These are phyloP conservation scores for Sechiopsis laciniata DNA, from an alignment of 306 rosid species.

Conservation along the genomic window DNA sequence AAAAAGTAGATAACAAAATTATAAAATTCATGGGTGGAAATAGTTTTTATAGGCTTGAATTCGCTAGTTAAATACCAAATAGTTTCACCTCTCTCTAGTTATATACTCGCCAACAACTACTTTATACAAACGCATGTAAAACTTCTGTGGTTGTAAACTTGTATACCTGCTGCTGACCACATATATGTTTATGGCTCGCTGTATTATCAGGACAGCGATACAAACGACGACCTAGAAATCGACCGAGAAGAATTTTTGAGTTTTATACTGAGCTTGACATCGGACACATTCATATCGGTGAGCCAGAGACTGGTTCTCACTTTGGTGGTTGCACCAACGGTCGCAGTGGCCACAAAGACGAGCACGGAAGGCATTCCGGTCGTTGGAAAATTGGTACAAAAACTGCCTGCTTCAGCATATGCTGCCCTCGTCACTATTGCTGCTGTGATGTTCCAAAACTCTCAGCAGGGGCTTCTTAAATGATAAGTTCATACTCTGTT, in stretches of 20 bases:
- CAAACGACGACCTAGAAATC: slow-evolving; percentile 48
- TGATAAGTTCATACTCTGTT: not conserved
- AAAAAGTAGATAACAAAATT: too few relatives aligned
- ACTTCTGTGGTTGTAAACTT: not conserved
- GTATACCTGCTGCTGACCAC: not conserved
- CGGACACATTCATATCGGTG: slow-evolving; percentile 42
- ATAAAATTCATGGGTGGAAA: too few relatives aligned
- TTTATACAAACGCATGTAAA: not conserved
- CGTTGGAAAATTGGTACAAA: slow-evolving; percentile 66
- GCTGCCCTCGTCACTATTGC: slow-evolving; percentile 63
- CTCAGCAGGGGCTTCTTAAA: slow-evolving; percentile 8
- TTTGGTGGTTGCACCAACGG: slow-evolving; percentile 67
- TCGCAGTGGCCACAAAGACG: slow-evolving; percentile 74
- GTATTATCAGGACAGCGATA: slow-evolving; percentile 45
- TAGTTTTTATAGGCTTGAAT: too few relatives aligned
- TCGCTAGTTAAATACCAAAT: too few relatives aligned
- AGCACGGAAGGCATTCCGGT: slow-evolving; percentile 87
- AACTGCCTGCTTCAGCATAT: slow-evolving; percentile 58
- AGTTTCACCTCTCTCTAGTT: too few relatives aligned
- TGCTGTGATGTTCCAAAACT: slow-evolving; percentile 45
- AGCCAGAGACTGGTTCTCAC: slow-evolving; percentile 66
- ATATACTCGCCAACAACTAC: too few relatives aligned
- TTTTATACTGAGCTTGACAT: slow-evolving; percentile 48
- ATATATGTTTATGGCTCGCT: slow-evolving; percentile 19
- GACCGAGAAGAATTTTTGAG: slow-evolving; percentile 49